Percentiles rank a stretch among this genome's conserved stretches.
phyloP scores from a whole-genome alignment of 208 protist species.

The Phytomonas francai region DNA sequence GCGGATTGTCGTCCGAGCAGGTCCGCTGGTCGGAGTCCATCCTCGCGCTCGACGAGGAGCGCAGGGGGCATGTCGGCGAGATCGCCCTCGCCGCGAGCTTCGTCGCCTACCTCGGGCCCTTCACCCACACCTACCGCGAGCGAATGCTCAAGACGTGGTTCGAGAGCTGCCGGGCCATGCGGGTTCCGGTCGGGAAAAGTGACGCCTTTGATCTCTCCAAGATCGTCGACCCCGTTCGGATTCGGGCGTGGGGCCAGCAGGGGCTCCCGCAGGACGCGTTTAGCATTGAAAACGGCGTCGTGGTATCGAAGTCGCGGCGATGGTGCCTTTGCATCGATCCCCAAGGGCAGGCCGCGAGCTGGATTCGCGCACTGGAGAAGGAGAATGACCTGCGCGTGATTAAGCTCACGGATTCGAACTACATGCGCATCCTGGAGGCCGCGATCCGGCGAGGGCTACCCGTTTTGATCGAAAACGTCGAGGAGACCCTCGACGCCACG shows the following conservation, averaged over 20 bases:
- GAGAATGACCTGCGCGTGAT: constrained; percentile 89
- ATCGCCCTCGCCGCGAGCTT: constrained; percentile 85
- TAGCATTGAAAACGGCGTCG: constrained; percentile 90
- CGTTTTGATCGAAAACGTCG: constrained; percentile 94
- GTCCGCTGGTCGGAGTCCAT: constrained; percentile 69
- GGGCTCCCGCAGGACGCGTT: constrained; percentile 93
- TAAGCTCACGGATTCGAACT: constrained; percentile 88
- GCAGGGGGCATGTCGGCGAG: constrained; percentile 51
- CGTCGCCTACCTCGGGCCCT: constrained; percentile 90
- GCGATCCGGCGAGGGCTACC: constrained; percentile 93
- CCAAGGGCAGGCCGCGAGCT: constrained; percentile 93
- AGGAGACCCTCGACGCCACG: constrained; percentile 94
- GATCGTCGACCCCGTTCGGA: constrained; percentile 87
- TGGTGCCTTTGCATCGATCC: constrained; percentile 94
- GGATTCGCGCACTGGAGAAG: constrained; percentile 92
- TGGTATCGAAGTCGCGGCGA: constrained; percentile 81
- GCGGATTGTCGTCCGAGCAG: constrained; percentile 81
- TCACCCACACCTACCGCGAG: constrained; percentile 81
- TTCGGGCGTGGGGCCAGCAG: constrained; percentile 91
- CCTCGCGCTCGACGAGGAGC: constrained; percentile 49
- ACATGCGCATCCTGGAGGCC: constrained; percentile 91
- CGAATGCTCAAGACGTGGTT: constrained; percentile 68
- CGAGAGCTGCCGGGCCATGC: constrained; percentile 45
- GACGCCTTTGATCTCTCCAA: constrained; percentile 72
- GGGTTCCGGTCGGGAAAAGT: constrained; percentile 52